Evolutionary conservation across 1,284 basidiomycete genomes (phyloP).

Genomic region (Vanrija humicola): DNA sequence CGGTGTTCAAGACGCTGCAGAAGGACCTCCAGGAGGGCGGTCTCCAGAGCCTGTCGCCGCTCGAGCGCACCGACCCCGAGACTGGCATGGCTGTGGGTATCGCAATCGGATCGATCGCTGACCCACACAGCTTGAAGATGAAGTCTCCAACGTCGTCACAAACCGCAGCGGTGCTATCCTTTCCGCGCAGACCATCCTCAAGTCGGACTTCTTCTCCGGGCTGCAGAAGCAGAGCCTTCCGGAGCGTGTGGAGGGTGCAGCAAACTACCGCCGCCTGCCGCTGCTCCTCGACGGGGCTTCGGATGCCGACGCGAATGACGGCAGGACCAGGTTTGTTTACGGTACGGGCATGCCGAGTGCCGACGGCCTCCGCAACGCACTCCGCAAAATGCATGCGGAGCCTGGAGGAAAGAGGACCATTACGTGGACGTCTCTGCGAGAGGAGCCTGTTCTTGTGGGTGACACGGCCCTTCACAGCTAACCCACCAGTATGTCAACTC

Average conservation of each 20-base stretch:
- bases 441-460: conserved; percentile 81
- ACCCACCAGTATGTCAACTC: conserved; percentile 37
- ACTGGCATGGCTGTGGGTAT: conserved; percentile 66
- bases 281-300: conserved; percentile 53
- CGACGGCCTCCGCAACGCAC: conserved; percentile 63
- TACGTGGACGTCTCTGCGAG: conserved; percentile 87
- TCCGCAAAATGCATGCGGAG: conserved; percentile 74
- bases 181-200: conserved; percentile 70
- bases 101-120: neutral
- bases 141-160: conserved; percentile 77
- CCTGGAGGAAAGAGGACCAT: conserved; percentile 68
- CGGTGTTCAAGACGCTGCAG: conserved; percentile 93
- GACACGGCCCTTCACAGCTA: neutral
- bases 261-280: conserved; percentile 81
- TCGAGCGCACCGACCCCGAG: conserved; percentile 68
- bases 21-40: conserved; percentile 82
- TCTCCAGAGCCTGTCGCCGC: conserved; percentile 73
- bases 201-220: conserved; percentile 94
- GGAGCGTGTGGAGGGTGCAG: conserved; percentile 89
- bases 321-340: conserved; percentile 65
- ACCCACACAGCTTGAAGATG: conserved; percentile 59
- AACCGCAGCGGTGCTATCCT: conserved; percentile 82
- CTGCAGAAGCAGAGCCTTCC: conserved; percentile 92
- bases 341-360: conserved; percentile 60
- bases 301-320: conserved; percentile 23